These are phyloP conservation scores for Sporothrix inflata DNA, from an alignment of 2,329 filamentous ascomycete species.

Conservation along the genomic window DNA sequence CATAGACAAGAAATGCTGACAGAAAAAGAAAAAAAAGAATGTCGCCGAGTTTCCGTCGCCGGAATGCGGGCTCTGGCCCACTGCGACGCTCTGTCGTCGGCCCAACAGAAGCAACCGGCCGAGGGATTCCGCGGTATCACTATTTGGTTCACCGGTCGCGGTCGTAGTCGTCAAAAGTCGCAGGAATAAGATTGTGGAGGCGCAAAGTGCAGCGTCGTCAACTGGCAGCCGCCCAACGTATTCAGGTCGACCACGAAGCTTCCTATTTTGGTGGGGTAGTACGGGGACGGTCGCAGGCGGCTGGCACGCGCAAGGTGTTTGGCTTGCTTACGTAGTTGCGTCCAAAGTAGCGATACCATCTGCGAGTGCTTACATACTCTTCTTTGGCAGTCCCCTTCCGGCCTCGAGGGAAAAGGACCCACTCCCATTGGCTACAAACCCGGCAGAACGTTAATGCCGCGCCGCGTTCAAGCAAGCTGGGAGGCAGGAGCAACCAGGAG, in stretches of 20 bases:
- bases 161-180: neutral
- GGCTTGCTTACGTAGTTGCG: neutral
- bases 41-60: conserved; percentile 5
- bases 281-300: neutral
- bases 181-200: neutral
- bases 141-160: neutral
- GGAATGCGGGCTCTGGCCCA: conserved; percentile 18
- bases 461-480: neutral
- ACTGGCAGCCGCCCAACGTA: conserved; percentile 18
- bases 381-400: too few relatives aligned
- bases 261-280: conserved; percentile 26
- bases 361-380: neutral
- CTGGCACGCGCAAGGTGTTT: neutral
- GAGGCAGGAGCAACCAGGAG: conserved; percentile 15
- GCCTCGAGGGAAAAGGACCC: neutral
- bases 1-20: neutral
- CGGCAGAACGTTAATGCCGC: conserved; percentile 23
- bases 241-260: conserved; percentile 20
- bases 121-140: neutral
- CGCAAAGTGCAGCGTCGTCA: conserved; percentile 17
- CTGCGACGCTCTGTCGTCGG: conserved; percentile 1
- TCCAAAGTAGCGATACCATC: neutral
- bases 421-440: neutral
- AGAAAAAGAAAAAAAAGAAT: neutral
- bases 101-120: conserved; percentile 1